A percentile compares a stretch with the other conserved stretches of the same genome.
phyloP scores from a whole-genome alignment of 2,329 filamentous ascomycete genomes.

The Stachybotrys echinatus region DNA sequence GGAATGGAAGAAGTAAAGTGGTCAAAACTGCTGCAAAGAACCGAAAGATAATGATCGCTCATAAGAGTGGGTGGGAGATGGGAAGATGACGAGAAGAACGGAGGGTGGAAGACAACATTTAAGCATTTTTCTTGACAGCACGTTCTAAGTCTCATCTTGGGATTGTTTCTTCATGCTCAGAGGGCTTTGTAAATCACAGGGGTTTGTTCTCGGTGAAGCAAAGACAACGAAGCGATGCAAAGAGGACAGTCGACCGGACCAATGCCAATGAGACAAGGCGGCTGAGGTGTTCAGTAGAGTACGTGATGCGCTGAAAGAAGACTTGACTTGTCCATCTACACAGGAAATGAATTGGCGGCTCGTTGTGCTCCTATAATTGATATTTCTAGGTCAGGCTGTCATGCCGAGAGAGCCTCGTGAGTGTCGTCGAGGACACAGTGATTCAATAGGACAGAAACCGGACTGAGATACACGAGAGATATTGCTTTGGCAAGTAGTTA shows the following conservation, averaged over 20 bases:
- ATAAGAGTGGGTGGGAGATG: not conserved
- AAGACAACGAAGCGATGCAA: not conserved
- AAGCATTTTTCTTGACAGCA: no score
- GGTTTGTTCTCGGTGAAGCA: not conserved
- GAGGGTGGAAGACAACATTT: not conserved
- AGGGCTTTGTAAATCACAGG: not conserved
- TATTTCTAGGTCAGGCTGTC: not conserved
- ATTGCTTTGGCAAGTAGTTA: no score
- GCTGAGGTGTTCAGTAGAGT: not conserved
- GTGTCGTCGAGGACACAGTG: not conserved
- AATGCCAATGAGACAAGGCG: not conserved
- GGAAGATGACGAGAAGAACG: not conserved
- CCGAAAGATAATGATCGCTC: not conserved
- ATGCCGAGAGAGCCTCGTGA: not conserved
- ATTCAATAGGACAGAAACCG: not conserved
- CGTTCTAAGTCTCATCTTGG: no score
- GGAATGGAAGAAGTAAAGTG: not conserved
- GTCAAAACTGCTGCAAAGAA: no score
- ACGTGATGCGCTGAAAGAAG: not conserved
- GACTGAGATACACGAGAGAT: no score
- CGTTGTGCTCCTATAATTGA: no score
- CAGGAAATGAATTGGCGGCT: no score
- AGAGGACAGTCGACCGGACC: not conserved
- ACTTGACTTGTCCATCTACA: not conserved
- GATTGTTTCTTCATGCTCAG: not conserved